Conservation (phyloP, 345 rosid species). For the Pistacia atlantica region DNA sequence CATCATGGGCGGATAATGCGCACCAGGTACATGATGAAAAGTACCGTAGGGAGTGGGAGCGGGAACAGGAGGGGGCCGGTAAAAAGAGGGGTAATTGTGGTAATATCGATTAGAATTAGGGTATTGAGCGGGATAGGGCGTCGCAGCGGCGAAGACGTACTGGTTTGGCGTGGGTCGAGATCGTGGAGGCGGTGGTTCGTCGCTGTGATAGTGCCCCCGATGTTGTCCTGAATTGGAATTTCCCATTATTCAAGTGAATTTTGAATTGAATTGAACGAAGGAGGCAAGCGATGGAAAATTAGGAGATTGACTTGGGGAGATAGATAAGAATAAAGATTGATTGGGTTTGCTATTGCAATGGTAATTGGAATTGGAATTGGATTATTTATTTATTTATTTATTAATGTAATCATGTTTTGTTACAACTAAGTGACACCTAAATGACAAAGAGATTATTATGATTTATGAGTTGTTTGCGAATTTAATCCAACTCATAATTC, state of each 20-base stretch:
- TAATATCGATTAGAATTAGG: conserved; percentile 30
- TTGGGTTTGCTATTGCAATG: too few relatives aligned
- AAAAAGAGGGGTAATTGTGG: conserved; percentile 29
- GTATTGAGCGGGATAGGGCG: conserved; percentile 45
- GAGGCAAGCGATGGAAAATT: too few relatives aligned
- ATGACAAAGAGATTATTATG: too few relatives aligned
- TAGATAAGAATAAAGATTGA: too few relatives aligned
- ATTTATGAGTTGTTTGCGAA: too few relatives aligned
- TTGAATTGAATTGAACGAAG: too few relatives aligned
- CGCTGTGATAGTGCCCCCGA: conserved; percentile 26
- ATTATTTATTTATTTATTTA: too few relatives aligned
- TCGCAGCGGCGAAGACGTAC: conserved; percentile 42
- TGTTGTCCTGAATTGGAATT: conserved; percentile 31
- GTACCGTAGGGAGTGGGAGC: conserved; percentile 20
- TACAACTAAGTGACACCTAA: too few relatives aligned
- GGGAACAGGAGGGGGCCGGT: conserved; percentile 26
- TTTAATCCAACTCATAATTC: too few relatives aligned
- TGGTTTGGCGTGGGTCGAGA: conserved; percentile 34
- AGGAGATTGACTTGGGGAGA: too few relatives aligned
- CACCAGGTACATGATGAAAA: conserved; percentile 33
- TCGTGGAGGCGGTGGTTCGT: conserved; percentile 22
- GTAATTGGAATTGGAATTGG: too few relatives aligned
- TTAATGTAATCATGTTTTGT: too few relatives aligned
- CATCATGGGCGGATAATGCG: conserved; percentile 26
- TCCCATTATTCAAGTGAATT: conserved; percentile 24